These are phyloP conservation scores for Fusarium coffeatum DNA, from an alignment of 2,329 filamentous ascomycete genomes.

Conservation along the genomic window DNA sequence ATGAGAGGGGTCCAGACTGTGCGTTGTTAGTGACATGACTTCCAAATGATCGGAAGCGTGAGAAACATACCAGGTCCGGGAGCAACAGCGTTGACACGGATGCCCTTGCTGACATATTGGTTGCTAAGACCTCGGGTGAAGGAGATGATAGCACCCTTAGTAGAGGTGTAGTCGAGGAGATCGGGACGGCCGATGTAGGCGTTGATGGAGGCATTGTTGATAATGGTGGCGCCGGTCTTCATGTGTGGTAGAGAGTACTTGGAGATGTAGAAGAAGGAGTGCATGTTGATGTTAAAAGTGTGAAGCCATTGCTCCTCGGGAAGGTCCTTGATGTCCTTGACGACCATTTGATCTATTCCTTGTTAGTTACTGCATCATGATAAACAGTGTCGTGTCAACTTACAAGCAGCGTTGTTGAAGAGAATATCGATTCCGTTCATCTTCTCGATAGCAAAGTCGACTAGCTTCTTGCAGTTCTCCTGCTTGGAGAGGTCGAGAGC, in stretches of 20 bases:
- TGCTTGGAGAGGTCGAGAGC: constrained; percentile 72
- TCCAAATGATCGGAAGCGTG: too few relatives aligned
- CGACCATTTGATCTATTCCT: constrained; percentile 66
- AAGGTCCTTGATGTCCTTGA: constrained; percentile 76
- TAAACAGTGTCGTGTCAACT: constrained; percentile 50
- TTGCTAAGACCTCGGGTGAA: constrained; percentile 84
- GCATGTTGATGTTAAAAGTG: constrained; percentile 87
- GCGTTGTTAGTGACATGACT: constrained; percentile 3
- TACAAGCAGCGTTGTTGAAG: constrained; percentile 79
- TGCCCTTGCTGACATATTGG: constrained; percentile 77
- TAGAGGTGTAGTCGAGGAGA: constrained; percentile 83
- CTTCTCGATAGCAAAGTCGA: constrained; percentile 72
- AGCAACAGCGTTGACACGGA: constrained; percentile 80
- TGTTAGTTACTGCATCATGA: neutral
- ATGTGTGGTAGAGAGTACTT: constrained; percentile 83
- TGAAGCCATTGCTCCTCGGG: constrained; percentile 81
- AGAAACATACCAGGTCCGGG: constrained; percentile 68
- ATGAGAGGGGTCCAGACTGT: constrained; percentile 80
- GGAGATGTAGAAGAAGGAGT: constrained; percentile 82
- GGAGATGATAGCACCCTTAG: constrained; percentile 80
- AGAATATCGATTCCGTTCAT: constrained; percentile 80
- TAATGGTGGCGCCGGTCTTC: constrained; percentile 78
- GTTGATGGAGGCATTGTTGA: constrained; percentile 89
- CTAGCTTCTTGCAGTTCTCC: constrained; percentile 75
- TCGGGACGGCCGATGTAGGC: constrained; percentile 84